Base-by-base conservation (phyloP, 805 yeast genomes). In the Saccharomycopsis sp. region DNA sequence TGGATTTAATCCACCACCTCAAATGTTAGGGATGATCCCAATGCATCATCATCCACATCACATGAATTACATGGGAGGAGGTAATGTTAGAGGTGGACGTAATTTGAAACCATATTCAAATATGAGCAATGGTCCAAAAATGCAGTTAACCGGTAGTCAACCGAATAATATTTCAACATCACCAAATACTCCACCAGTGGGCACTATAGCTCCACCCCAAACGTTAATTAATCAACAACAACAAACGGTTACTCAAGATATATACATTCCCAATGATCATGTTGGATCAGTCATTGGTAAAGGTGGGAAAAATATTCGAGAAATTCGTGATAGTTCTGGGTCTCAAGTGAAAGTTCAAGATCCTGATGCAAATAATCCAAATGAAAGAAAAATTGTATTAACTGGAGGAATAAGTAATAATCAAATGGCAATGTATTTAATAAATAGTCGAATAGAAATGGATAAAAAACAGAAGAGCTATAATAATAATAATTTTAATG, bases 231-330 rank as follows among this genome's bases (percentile, higher is more conserved):
- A 26, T 17, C 33, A 40, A 6, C 57, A 54, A 28, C 56, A 59
- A 38, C 60, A 54, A 21, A 61, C 74, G 54, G 69, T 74, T 43
- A 72, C 77, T 44, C 85, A 84, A 60, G 89, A 82, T 48, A 69
- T 86, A 3, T 80, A 66, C 53, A 86, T 87, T 36, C 88, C 94
- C 20, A 80, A 81, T 57, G 75, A 76, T 29, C 81, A 73, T 60
- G 88, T 87, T 32, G 96, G 96, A 1, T 75, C 85, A 32, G 80
- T 87, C 22, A 87, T 87, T 48, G 96, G 96, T 1, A 85, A 79
- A 61, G 86, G 87, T 26, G 96, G 96, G 16, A 77, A 82, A 55
- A 83, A 81, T 54, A 81, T 87, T 47, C 82, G 79, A 56, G 86
- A 83, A 51, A 79, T 87, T 40, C 73, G 90, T 51, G 80, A 79